Evolutionary conservation across 2,329 filamentous ascomycete species (phyloP).

Genomic region (Claviceps fusiformis): DNA sequence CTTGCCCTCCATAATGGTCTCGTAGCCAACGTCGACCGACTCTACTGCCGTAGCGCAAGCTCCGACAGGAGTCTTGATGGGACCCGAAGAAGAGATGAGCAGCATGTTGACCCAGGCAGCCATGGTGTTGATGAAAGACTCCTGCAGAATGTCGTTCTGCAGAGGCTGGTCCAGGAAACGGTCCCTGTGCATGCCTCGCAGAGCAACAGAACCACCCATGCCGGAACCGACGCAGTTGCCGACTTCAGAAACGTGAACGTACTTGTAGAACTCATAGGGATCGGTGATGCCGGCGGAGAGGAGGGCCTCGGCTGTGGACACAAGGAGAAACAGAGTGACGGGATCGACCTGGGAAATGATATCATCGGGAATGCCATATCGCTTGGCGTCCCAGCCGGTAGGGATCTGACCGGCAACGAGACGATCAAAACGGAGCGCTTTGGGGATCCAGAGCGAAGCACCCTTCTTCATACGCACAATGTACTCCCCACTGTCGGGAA

Average conservation of each 20-base stretch:
- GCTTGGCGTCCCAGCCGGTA: conserved; percentile 92
- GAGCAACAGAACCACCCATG: conserved; percentile 85
- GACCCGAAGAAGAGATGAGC: conserved; percentile 87
- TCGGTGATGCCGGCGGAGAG: conserved; percentile 92
- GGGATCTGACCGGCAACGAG: conserved; percentile 95
- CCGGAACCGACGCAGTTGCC: conserved; percentile 98
- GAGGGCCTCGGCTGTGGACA: conserved; percentile 83
- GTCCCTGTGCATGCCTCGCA: conserved; percentile 97
- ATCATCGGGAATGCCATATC: conserved; percentile 91
- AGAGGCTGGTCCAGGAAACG: conserved; percentile 92
- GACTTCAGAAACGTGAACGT: conserved; percentile 93
- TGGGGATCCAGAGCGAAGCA: conserved; percentile 86
- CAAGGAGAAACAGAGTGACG: conserved; percentile 87
- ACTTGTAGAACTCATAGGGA: conserved; percentile 99
- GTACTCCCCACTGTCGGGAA: conserved; percentile 85
- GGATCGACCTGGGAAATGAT: conserved; percentile 97
- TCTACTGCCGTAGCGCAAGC: conserved; percentile 96
- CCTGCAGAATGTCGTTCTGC: conserved; percentile 97
- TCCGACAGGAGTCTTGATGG: conserved; percentile 97
- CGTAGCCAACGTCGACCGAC: conserved; percentile 93
- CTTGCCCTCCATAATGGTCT: conserved; percentile 97
- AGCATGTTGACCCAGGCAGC: conserved; percentile 99
- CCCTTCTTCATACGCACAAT: conserved; percentile 93
- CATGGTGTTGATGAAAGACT: conserved; percentile 99
- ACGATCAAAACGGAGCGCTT: conserved; percentile 92